Base-by-base conservation (phyloP, 2,329 filamentous ascomycete species). In the Verticillium alfalfae region DNA sequence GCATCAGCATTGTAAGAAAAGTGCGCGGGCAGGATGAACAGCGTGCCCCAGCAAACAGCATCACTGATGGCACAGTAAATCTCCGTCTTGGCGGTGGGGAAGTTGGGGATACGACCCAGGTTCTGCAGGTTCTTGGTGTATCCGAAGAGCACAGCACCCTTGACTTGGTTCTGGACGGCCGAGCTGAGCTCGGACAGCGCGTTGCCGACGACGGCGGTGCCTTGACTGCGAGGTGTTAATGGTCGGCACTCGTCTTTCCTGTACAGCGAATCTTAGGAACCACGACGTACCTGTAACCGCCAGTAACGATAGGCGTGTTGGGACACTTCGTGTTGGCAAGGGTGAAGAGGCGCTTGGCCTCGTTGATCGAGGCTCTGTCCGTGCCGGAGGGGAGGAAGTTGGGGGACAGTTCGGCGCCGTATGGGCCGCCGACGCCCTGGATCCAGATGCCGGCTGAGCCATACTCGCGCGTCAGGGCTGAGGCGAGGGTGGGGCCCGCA, bases 281-380 rank as follows among this genome's bases (percentile, higher is more conserved):
- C 45, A 54, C n/a, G 13, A 54, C 45, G 15, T 38, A 69, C 67
- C 67, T 73, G 63, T 75, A 75, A 7, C 72, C 79, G 54, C 75
- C 79, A 2, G 77, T 75, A 1, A 80, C 70, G 34, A 81, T 73
- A 49, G 73, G 70, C 0, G 79, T 71, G 22, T 75, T 67, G 9
- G 79, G 79, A 60, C 80, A 82, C 64, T 79, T 79, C 10, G 67
- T 67, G 67, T 71, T 65, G 15, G 79, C 78, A 26, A 75, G 60
- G 3, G 71, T 67, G 66, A 81, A 77, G 38, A 79, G 73, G 5
- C 70, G 67, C 31, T 72, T 73, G 38, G 76, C 78, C 60, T 78
- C 78, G 1, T 69, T 60, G 61, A 82, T 80, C 37, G 76, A 75
- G 5, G 63, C 71, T 5, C 55, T 54, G 39, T 70, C 70, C 1